phyloP scores from a whole-genome alignment of 2,329 filamentous ascomycete species.

The Alternaria arbusti region DNA sequence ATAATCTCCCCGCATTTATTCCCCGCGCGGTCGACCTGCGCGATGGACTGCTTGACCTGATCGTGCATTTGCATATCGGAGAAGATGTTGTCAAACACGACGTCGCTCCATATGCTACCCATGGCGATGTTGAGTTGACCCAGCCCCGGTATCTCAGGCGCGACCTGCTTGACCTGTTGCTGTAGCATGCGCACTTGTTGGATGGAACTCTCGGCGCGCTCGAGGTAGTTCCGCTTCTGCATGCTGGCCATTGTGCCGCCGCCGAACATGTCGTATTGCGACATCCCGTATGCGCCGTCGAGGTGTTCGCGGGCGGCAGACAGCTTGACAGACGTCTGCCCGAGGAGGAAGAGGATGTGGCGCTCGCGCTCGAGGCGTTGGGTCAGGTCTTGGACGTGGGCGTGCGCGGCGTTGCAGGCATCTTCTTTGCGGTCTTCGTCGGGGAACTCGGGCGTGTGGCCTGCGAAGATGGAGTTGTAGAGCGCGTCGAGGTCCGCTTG shows the following conservation, averaged over 20 bases:
- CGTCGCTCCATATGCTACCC: conserved; percentile 57
- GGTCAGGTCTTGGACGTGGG: conserved; percentile 16
- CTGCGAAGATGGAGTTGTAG: conserved; percentile 43
- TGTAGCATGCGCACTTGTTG: conserved; percentile 48
- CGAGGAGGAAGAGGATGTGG: conserved; percentile 34
- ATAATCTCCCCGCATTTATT: conserved; percentile 43
- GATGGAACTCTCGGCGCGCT: conserved; percentile 54
- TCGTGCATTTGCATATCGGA: conserved; percentile 61
- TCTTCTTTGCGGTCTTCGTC: conserved; percentile 40
- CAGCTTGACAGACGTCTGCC: conserved; percentile 30
- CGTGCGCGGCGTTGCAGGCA: conserved; percentile 21
- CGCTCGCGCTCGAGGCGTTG: conserved; percentile 31
- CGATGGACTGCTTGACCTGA: conserved; percentile 56
- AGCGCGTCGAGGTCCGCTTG: conserved; percentile 38
- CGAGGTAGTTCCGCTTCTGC: conserved; percentile 61
- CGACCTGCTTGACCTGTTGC: conserved; percentile 51
- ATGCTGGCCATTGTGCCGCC: conserved; percentile 58
- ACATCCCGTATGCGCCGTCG: conserved; percentile 32
- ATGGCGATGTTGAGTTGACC: conserved; percentile 53
- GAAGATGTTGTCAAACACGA: conserved; percentile 64
- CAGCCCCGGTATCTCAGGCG: conserved; percentile 50
- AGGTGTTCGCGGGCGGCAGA: conserved; percentile 27
- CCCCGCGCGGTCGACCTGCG: conserved; percentile 35
- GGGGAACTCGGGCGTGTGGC: conserved; percentile 40
- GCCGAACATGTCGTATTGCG: conserved; percentile 57